Evolutionary conservation across 2,329 filamentous ascomycete species (phyloP), one percentile per base, ranked within the genome.

Genomic region (Byssothecium circinans): DNA sequence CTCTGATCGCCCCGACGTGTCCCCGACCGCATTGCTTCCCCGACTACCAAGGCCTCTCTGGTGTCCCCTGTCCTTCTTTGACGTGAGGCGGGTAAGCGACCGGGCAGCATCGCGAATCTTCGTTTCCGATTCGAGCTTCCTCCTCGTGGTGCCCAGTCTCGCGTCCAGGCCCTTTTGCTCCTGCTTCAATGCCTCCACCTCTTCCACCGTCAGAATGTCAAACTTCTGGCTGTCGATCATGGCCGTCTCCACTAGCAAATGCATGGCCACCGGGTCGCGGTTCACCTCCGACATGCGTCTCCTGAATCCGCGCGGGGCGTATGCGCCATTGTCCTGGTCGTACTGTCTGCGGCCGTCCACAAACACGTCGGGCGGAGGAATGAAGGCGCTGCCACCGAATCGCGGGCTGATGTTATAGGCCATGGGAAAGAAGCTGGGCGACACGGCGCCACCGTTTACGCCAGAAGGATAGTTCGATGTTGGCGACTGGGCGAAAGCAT

Each of bases 51-150:
- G 71, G 43, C 73, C 74, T 48, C 75, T 85, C 71, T 69, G 79
- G 67, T 71, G 79, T 49, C 62, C 61, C 40, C 59, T 64, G 15
- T 54, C 54, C 53, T 80, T 78, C n/a, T 84, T 79, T 8, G 82
- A 82, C 66, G 95, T 90, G 23, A 99, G 78, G 60, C 87, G 86
- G 49, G 86, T 86, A 72, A 99, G 85, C 33, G 91, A 95, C 55
- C 87, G 82, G 10, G 94, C 90, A 1, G 94, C 94, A 78, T 97
- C 92, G 60, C 91, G 88, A 61, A 96, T 90, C 75, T 97, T 99
- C 45, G 85, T 88, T 70, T 99, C 94, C 37, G 97, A 84, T 25
- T 86, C 85, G 30, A 99, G 79, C 71, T 92, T 96, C 50, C 89
- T 83, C 57, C 86, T 84, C 17, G 89, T 85, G 30, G 89, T 86